These are phyloP conservation scores for Tulasnella sp. DNA, from an alignment of 768 basidiomycete genomes.

Conservation along the genomic window DNA sequence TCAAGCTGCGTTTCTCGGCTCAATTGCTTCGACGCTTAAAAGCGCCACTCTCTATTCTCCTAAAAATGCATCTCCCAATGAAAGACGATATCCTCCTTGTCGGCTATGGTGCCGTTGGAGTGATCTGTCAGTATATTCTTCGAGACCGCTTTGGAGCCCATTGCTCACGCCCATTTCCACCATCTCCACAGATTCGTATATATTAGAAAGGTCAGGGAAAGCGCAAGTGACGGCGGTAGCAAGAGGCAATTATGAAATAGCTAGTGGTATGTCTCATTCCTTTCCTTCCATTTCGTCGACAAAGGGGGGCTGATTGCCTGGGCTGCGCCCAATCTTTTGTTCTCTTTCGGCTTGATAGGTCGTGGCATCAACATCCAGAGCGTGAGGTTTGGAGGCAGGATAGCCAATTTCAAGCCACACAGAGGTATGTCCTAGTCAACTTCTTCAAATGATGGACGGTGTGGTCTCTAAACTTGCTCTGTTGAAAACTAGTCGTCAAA, in stretches of 20 bases:
- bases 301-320: too few species aligned
- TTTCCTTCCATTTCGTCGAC: neutral
- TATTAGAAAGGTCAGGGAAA: conserved; percentile 43
- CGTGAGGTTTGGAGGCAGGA: conserved; percentile 43
- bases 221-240: conserved; percentile 61
- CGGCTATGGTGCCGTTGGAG: conserved; percentile 48
- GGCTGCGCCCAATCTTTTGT: too few species aligned
- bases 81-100: conserved; percentile 14
- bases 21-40: neutral
- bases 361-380: conserved; percentile 46
- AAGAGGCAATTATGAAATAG: conserved; percentile 48
- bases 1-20: neutral
- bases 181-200: conserved; percentile 35
- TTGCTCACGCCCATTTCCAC: neutral
- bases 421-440: conserved; percentile 33
- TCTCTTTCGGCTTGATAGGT: too few species aligned
- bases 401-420: conserved; percentile 51
- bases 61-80: neutral
- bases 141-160: neutral
- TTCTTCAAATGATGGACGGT: conserved; percentile 1
- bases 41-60: neutral
- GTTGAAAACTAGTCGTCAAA: conserved; percentile 36
- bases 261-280: conserved; percentile 30
- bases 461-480: conserved; percentile 4
- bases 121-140: conserved; percentile 38